Evolutionary conservation across 208 protist species (phyloP), one percentile per base, ranked within the genome.

Genomic region (Blechomonas ayalai): DNA sequence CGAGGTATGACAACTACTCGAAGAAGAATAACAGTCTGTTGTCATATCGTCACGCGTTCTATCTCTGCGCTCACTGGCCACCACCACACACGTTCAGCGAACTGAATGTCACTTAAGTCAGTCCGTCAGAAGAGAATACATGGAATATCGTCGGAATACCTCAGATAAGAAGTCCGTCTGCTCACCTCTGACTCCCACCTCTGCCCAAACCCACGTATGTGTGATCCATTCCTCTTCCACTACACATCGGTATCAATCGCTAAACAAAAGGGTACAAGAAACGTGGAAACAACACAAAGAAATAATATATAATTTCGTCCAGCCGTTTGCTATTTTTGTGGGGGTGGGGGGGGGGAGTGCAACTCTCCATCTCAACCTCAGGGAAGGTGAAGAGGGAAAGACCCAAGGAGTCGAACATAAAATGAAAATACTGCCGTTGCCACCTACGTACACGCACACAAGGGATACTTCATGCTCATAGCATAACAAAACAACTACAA

Each of bases 401-500:
- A 23, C 15, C 16, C 15, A 45, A 35, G 25, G 3, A 45, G 16
- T 26, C n/a, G n/a, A 1, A 45, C 1, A 34, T 45, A n/a, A 58
- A 24, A n/a, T 23, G 34, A 31, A 33, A 9, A 7, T 2, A 37
- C 9, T 9, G 18, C 23, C 8, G n/a, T 19, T 2, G 13, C 43
- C 7, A 43, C 19, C 43, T 37, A 54, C 34, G 48, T 12, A 47
- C n/a, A 47, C n/a, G 32, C 8, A 29, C 5, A 38, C 5, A 52
- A 24, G 5, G 20, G 39, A 38, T 3, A 19, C 9, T 16, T 10
- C 28, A 12, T 40, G 23, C 1, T 45, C 27, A n/a, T 35, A 16
- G 18, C 24, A 16, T 1, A 4, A 55, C 22, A 45, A 44, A 45
- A 44, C 22, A 55, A 55, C 35, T 39, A 55, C 13, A 45, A 55